A percentile compares a stretch with the other conserved stretches of the same genome.
phyloP scores from a whole-genome alignment of 495 filamentous ascomycete genomes.

The Amorphotheca resinae region DNA sequence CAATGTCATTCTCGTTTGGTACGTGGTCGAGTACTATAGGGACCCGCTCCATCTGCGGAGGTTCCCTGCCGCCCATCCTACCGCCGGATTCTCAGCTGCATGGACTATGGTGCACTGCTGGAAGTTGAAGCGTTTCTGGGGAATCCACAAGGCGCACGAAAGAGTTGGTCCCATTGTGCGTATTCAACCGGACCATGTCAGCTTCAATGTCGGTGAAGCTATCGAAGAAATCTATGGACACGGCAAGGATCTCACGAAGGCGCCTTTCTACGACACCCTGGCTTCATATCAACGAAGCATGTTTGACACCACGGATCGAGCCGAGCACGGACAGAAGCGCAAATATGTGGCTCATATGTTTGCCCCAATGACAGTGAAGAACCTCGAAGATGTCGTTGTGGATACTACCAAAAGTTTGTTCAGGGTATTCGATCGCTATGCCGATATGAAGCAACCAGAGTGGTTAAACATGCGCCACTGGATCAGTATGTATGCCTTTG shows the following conservation, averaged over 20 bases:
- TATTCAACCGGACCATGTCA: slow-evolving; percentile 40
- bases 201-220: slow-evolving; percentile 38
- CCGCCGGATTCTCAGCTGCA: background rate
- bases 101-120: background rate
- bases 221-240: slow-evolving; percentile 5
- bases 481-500: slow-evolving; percentile 25
- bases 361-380: background rate
- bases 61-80: background rate
- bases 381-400: background rate
- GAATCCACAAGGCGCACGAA: slow-evolving; percentile 24
- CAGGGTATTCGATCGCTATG: background rate
- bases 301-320: background rate
- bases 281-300: background rate
- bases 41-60: background rate
- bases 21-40: background rate
- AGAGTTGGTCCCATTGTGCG: slow-evolving; percentile 44
- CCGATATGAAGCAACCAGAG: background rate
- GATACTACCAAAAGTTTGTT: background rate
- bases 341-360: background rate
- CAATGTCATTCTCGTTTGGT: background rate
- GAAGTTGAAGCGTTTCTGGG: background rate
- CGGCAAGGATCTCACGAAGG: background rate
- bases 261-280: background rate
- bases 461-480: background rate
- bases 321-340: background rate